Conservation (phyloP, 345 rosid species). For the Brassica juncea region DNA sequence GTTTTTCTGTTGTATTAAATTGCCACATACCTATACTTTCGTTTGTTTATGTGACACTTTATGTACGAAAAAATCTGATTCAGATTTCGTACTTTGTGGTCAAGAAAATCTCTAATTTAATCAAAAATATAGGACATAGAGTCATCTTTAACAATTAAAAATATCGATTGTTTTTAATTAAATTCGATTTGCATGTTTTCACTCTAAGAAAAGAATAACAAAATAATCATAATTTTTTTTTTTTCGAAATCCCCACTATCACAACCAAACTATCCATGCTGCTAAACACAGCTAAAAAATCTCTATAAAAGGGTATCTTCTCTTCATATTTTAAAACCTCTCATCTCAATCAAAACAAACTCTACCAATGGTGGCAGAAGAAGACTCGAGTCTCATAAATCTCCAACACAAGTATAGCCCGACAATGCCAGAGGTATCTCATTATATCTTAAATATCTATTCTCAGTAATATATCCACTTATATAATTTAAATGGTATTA, state of each 20-base stretch:
- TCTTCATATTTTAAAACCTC: slow-evolving; percentile 16
- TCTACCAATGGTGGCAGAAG: slow-evolving; percentile 46
- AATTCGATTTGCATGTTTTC: neutral
- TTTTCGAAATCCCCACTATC: neutral
- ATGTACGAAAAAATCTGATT: slow-evolving; percentile 23
- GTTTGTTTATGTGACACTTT: slow-evolving; percentile 24
- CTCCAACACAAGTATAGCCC: slow-evolving; percentile 45
- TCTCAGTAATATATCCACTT: neutral
- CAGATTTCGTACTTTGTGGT: slow-evolving; percentile 22
- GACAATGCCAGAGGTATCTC: slow-evolving; percentile 70
- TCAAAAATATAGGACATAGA: neutral
- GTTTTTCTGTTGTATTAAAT: slow-evolving; percentile 10
- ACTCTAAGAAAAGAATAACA: neutral
- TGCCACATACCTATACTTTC: slow-evolving; percentile 24
- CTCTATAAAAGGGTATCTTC: slow-evolving; percentile 37
- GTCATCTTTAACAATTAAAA: neutral
- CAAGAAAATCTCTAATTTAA: slow-evolving; percentile 7
- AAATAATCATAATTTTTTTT: neutral
- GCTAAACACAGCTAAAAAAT: neutral
- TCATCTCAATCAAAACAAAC: slow-evolving; percentile 28
- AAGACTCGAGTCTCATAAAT: slow-evolving; percentile 44
- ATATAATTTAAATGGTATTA: neutral
- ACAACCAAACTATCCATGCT: slow-evolving; percentile 16
- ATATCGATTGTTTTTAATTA: neutral
- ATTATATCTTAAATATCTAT: slow-evolving; percentile 11